A percentile compares a stretch with the other conserved stretches of the same genome.
These are phyloP conservation scores for Boletus edulis DNA, from an alignment of 768 basidiomycete species.

Conservation along the genomic window DNA sequence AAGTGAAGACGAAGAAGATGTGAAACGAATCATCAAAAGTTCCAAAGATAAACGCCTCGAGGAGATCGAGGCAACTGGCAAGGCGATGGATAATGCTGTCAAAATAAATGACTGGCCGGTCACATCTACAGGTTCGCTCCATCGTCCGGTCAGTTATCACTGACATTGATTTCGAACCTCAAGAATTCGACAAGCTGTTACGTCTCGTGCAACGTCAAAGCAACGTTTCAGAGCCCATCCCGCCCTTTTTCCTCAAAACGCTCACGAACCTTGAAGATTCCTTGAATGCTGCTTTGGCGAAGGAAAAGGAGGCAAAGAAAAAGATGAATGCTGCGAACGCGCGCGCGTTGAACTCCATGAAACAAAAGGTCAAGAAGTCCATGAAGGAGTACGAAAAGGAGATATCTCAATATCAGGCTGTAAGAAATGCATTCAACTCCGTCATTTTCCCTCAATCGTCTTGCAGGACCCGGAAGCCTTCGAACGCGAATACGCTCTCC, in stretches of 20 bases:
- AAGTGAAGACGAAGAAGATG: constrained; percentile 69
- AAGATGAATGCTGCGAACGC: constrained; percentile 96
- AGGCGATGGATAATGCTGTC: constrained; percentile 88
- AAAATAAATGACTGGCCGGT: constrained; percentile 97
- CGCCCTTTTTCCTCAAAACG: constrained; percentile 80
- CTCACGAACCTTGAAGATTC: constrained; percentile 73
- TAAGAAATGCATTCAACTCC: constrained; percentile 32
- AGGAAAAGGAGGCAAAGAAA: constrained; percentile 91
- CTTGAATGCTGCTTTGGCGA: constrained; percentile 66
- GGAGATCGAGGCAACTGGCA: constrained; percentile 93
- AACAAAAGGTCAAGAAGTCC: constrained; percentile 94
- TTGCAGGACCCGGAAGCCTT: constrained; percentile 85
- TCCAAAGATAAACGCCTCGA: constrained; percentile 90
- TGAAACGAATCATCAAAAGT: constrained; percentile 67
- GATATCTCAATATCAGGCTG: constrained; percentile 75
- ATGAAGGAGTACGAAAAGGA: constrained; percentile 85
- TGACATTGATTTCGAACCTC: constrained; percentile 6
- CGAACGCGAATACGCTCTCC: constrained; percentile 66
- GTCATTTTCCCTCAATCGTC: neutral
- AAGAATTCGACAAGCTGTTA: constrained; percentile 95
- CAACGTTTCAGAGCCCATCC: constrained; percentile 81
- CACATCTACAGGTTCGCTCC: constrained; percentile 74
- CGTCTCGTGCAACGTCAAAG: constrained; percentile 88
- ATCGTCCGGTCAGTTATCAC: neutral
- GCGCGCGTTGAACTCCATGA: constrained; percentile 94